Percentiles rank a stretch among this genome's conserved stretches.
Evolutionary conservation across 768 basidiomycete species (phyloP).

Genomic region (Collybia sp.): DNA sequence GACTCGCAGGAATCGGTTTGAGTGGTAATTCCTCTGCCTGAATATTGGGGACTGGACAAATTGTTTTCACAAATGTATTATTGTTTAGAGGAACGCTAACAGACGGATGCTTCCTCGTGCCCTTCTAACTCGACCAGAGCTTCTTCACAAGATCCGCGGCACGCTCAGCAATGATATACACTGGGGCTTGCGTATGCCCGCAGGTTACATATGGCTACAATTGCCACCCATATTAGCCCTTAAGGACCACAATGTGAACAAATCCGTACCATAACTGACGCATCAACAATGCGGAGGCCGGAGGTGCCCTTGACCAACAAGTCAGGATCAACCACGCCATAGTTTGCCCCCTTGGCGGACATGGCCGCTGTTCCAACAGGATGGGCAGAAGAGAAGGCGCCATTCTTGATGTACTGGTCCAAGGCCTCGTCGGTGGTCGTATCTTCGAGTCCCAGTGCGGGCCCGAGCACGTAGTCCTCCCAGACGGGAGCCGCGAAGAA

Average conservation of each 20-base stretch:
- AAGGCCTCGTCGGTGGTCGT: conserved; percentile 20
- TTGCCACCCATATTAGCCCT: not conserved
- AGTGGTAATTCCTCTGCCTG: too few species aligned
- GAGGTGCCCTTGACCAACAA: conserved; percentile 27
- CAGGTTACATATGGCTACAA: not conserved
- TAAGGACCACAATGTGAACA: too few species aligned
- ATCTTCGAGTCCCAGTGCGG: conserved; percentile 6
- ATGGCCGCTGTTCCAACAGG: conserved; percentile 25
- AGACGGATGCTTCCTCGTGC: too few species aligned
- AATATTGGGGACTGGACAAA: too few species aligned
- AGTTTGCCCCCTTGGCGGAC: conserved; percentile 17
- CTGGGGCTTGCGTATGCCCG: not conserved
- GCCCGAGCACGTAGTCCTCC: conserved; percentile 5
- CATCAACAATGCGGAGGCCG: conserved; percentile 33
- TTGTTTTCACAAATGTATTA: too few species aligned
- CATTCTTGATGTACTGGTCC: conserved; percentile 16
- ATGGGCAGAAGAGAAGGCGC: conserved; percentile 20
- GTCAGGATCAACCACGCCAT: conserved; percentile 14
- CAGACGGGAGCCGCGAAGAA: conserved; percentile 9
- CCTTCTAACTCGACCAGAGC: not conserved
- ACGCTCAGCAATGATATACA: not conserved
- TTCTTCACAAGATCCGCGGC: not conserved
- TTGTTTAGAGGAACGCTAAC: too few species aligned
- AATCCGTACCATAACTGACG: conserved; percentile 19
- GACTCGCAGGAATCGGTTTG: not conserved